Evolutionary conservation across 108 stramenopile genomes (phyloP).

Genomic region (Cyclostephanos tholiformis): DNA sequence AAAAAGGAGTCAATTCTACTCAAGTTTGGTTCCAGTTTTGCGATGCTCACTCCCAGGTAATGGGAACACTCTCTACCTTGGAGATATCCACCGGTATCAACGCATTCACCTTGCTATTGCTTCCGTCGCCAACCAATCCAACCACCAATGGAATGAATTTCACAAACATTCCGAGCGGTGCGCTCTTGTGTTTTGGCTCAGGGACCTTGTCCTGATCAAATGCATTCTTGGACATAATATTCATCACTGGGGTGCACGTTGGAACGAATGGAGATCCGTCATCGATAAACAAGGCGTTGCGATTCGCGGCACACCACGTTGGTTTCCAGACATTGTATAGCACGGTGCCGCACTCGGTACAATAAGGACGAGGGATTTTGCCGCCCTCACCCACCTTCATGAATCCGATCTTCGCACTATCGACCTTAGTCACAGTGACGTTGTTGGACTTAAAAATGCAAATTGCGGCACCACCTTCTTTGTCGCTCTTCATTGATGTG

Average conservation of each 20-base stretch:
- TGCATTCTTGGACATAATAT: slow-evolving; percentile 28
- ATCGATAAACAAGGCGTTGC: slow-evolving; percentile 19
- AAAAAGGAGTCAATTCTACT: not conserved
- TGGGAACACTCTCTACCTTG: slow-evolving; percentile 21
- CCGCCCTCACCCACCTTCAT: slow-evolving; percentile 35
- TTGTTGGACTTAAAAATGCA: slow-evolving; percentile 39
- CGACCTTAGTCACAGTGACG: slow-evolving; percentile 26
- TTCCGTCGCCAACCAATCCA: slow-evolving; percentile 20
- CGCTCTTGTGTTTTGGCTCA: slow-evolving; percentile 19
- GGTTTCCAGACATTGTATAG: slow-evolving; percentile 26
- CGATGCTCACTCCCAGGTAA: slow-evolving; percentile 24
- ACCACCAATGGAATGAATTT: slow-evolving; percentile 24
- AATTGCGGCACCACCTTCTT: slow-evolving; percentile 18
- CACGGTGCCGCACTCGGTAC: slow-evolving; percentile 30
- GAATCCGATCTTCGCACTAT: slow-evolving; percentile 26
- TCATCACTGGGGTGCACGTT: slow-evolving; percentile 6
- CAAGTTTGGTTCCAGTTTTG: not conserved
- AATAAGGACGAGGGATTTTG: slow-evolving; percentile 25
- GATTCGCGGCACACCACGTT: slow-evolving; percentile 41
- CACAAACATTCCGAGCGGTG: slow-evolving; percentile 27
- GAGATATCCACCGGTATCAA: slow-evolving; percentile 22
- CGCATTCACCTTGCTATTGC: slow-evolving; percentile 6
- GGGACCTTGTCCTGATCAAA: slow-evolving; percentile 25
- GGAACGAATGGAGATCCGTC: slow-evolving; percentile 24
- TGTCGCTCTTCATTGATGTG: slow-evolving; percentile 23